Percentiles rank a stretch among this genome's conserved stretches.
phyloP scores from a whole-genome alignment of 768 basidiomycete species.

The Tricholoma sp. region DNA sequence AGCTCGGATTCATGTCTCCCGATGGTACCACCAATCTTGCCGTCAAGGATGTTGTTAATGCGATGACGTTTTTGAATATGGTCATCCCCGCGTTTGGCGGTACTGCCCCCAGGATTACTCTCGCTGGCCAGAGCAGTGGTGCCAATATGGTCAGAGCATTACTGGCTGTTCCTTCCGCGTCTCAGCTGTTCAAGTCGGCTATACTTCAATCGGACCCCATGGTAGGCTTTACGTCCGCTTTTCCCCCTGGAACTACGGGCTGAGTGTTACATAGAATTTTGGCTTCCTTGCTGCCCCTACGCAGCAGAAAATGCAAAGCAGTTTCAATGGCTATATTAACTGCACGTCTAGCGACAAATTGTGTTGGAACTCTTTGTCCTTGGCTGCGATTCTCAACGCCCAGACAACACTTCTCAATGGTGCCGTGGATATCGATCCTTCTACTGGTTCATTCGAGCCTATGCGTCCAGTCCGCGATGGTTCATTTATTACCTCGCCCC shows the following conservation, averaged over 20 bases:
- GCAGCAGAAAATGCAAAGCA: constrained; percentile 48
- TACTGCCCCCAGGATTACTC: constrained; percentile 54
- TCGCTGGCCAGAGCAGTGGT: constrained; percentile 83
- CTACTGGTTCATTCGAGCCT: constrained; percentile 50
- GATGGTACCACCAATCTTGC: constrained; percentile 67
- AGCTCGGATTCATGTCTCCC: constrained; percentile 77
- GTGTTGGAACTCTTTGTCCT: constrained; percentile 48
- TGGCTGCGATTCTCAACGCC: constrained; percentile 48
- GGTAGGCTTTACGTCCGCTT: constrained; percentile 34
- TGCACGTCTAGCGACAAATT: constrained; percentile 41
- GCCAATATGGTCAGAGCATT: constrained; percentile 74
- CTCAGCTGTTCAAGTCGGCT: constrained; percentile 66
- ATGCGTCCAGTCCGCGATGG: constrained; percentile 67
- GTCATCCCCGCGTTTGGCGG: constrained; percentile 65
- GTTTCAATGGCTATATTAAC: constrained; percentile 42
- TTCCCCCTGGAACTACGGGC: background rate
- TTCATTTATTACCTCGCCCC: constrained; percentile 59
- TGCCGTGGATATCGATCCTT: constrained; percentile 42
- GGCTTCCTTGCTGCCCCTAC: constrained; percentile 57
- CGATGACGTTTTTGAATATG: constrained; percentile 55
- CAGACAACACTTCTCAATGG: constrained; percentile 41
- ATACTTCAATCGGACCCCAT: constrained; percentile 88
- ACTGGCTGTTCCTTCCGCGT: constrained; percentile 66
- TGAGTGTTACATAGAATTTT: constrained; percentile 45
- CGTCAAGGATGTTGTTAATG: constrained; percentile 61